These are phyloP conservation scores for Mortierella sp. DNA, from an alignment of 371 early-diverging fungal genomes.

Conservation along the genomic window DNA sequence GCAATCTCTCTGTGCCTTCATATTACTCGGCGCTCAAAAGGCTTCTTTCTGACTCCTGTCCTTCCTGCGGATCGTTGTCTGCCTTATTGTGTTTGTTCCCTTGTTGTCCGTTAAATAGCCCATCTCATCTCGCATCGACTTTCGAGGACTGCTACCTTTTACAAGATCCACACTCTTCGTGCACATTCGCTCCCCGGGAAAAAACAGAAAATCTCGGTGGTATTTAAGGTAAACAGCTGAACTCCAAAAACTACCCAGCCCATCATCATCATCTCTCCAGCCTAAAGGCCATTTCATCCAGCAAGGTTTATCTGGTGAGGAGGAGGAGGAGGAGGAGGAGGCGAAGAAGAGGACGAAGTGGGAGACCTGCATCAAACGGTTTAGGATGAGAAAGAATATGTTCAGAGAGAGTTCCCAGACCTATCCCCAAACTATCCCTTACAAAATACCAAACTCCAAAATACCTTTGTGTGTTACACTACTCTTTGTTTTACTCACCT, in stretches of 20 bases:
- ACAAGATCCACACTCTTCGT: neutral
- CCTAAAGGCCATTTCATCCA: neutral
- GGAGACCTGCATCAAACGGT: neutral
- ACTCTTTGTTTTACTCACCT: neutral
- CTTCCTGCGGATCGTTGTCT: conserved; percentile 2
- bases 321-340: too few species aligned
- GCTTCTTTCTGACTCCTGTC: neutral
- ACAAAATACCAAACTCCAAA: neutral
- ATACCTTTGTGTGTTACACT: neutral
- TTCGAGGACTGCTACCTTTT: neutral
- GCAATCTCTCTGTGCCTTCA: neutral
- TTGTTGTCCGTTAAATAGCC: conserved; percentile 9
- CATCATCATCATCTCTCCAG: neutral
- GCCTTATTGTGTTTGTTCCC: neutral
- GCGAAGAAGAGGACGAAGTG: neutral
- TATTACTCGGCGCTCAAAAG: neutral
- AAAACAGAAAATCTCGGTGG: neutral
- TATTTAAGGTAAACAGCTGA: conserved; percentile 13
- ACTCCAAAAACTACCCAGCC: neutral
- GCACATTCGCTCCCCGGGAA: neutral
- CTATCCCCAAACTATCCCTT: conserved; percentile 4
- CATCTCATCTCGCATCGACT: neutral
- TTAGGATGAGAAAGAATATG: neutral
- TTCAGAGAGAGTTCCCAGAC: neutral
- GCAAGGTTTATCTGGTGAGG: neutral